phyloP scores from a whole-genome alignment of 495 filamentous ascomycete species.

The Talaromyces nanjingensis region DNA sequence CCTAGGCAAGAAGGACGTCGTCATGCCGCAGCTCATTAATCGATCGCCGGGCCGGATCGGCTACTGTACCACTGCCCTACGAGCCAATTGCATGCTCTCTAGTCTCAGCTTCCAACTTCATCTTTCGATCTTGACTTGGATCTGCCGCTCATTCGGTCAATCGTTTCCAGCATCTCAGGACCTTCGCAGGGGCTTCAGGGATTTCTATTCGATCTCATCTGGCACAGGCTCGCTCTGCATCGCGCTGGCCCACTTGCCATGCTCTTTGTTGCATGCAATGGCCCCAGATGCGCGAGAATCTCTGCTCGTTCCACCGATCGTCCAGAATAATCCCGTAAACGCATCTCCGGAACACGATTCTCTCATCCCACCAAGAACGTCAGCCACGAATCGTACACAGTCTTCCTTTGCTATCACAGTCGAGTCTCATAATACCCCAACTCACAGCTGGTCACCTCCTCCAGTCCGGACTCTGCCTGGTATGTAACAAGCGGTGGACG shows the following conservation, averaged over 20 bases:
- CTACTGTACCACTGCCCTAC: not conserved
- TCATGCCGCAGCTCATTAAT: not conserved
- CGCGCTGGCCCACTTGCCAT: slow-evolving; percentile 16
- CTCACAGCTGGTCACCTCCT: not conserved
- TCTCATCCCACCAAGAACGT: not conserved
- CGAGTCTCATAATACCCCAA: not conserved
- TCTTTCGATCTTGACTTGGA: not conserved
- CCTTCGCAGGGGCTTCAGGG: not conserved
- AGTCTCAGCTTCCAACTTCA: not conserved
- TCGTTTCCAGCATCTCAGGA: not conserved
- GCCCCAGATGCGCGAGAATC: slow-evolving; percentile 25
- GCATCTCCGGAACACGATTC: slow-evolving; percentile 8
- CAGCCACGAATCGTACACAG: not conserved
- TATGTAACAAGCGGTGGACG: slow-evolving; percentile 10
- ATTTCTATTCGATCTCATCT: not conserved
- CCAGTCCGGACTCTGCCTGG: slow-evolving; percentile 29
- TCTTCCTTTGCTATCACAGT: not conserved
- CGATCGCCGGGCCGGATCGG: not conserved
- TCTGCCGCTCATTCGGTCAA: not conserved
- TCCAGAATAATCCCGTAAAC: not conserved
- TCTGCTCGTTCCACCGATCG: slow-evolving; percentile 11
- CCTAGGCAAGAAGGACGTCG: not conserved
- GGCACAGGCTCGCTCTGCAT: not conserved
- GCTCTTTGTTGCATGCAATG: slow-evolving; percentile 25
- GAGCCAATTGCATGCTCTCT: not conserved